Conservation (phyloP, 1,139 yeast genomes). For the Yamadazyma kanchanaburiensis region DNA sequence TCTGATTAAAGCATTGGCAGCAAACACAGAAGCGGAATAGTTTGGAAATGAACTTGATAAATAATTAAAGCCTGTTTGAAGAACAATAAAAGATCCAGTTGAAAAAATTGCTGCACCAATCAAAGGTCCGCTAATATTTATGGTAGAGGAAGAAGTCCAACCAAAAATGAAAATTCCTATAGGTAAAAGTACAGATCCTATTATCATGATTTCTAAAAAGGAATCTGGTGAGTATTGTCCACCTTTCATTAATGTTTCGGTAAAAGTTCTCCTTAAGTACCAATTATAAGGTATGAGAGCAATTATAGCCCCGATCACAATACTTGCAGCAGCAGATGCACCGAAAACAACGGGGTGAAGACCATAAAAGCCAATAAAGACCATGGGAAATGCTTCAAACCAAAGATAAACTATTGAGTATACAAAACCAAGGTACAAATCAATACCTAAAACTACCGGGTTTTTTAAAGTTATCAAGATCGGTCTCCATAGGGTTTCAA, state of each 20-base stretch:
- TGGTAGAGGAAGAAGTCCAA: constrained; percentile 23
- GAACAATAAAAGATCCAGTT: constrained; percentile 24
- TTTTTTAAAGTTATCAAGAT: constrained; percentile 25
- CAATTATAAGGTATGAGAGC: constrained; percentile 22
- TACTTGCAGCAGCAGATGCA: constrained; percentile 18
- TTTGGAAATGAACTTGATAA: constrained; percentile 58
- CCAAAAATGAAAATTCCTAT: constrained; percentile 29
- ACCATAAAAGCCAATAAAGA: constrained; percentile 17
- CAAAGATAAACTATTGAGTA: constrained; percentile 28
- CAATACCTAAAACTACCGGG: constrained; percentile 28
- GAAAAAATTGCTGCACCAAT: constrained; percentile 27
- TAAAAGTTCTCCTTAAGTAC: constrained; percentile 15
- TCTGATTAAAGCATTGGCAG: constrained; percentile 26
- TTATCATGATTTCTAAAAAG: constrained; percentile 49
- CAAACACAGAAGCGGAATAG: constrained; percentile 30
- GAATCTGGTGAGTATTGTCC: constrained; percentile 57
- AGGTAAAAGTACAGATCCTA: constrained; percentile 26
- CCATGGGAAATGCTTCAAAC: constrained; percentile 33
- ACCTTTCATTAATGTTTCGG: constrained; percentile 25
- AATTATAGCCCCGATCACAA: constrained; percentile 17
- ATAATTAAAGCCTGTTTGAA: constrained; percentile 44
- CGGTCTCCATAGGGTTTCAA: constrained; percentile 29
- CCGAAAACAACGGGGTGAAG: constrained; percentile 28
- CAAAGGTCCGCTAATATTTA: constrained; percentile 30
- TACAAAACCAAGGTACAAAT: constrained; percentile 26